Conservation (phyloP, 805 yeast genomes). For the Candida pini region DNA sequence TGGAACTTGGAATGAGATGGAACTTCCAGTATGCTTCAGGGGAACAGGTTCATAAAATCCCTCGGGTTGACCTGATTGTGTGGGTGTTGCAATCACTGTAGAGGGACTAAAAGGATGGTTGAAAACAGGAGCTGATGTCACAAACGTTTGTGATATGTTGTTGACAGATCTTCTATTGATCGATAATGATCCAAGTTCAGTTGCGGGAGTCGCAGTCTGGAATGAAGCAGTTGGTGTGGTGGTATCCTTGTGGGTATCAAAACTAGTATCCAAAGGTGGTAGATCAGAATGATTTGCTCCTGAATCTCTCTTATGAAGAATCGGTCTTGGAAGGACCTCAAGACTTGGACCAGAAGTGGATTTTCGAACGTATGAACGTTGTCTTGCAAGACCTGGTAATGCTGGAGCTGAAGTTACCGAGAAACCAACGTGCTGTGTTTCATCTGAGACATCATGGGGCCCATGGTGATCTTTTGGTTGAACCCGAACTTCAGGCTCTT, state of each 20-base stretch:
- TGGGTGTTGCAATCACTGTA: background rate
- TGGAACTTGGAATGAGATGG: conserved; percentile 45
- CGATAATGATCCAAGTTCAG: background rate
- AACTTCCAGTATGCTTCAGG: conserved; percentile 11
- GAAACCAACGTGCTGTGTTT: too few relatives aligned
- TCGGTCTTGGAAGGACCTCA: conserved; percentile 16
- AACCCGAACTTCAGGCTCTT: too few relatives aligned
- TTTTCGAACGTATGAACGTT: too few relatives aligned
- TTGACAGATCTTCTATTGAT: background rate
- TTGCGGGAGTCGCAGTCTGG: background rate
- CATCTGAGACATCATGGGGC: too few relatives aligned
- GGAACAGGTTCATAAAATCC: conserved; percentile 7
- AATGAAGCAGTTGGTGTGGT: conserved; percentile 1
- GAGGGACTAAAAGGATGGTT: too few relatives aligned
- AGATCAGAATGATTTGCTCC: conserved; percentile 12
- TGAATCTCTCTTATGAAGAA: conserved; percentile 13
- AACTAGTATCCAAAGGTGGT: conserved; percentile 18
- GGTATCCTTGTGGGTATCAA: conserved; percentile 5
- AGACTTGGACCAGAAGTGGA: background rate
- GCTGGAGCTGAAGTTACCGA: too few relatives aligned
- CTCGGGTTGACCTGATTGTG: background rate
- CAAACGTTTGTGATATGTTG: background rate
- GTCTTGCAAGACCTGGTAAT: too few relatives aligned
- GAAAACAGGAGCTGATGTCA: too few relatives aligned
- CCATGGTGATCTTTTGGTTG: too few relatives aligned